Evolutionary conservation across 2,329 filamentous ascomycete genomes (phyloP).

Genomic region (Geoglossum cookeanum): DNA sequence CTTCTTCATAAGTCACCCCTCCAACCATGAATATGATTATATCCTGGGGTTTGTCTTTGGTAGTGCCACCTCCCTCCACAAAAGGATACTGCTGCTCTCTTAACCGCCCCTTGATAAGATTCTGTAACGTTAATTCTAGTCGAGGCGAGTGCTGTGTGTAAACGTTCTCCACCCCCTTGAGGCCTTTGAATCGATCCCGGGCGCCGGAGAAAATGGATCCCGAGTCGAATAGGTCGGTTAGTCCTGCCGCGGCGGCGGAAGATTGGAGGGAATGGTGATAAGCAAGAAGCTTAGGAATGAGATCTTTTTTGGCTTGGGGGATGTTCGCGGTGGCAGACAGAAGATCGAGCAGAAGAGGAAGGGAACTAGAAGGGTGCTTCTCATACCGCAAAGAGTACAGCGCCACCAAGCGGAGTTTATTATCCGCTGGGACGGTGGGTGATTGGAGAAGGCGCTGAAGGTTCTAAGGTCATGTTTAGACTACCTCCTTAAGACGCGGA

Average conservation of each 20-base stretch:
- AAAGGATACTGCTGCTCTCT: constrained; percentile 84
- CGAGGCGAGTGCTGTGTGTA: constrained; percentile 94
- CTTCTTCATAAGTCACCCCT: constrained; percentile 88
- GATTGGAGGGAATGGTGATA: constrained; percentile 80
- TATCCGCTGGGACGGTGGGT: constrained; percentile 54
- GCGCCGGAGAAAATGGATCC: constrained; percentile 81
- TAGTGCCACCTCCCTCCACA: constrained; percentile 69
- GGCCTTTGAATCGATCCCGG: constrained; percentile 71
- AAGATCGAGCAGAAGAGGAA: constrained; percentile 72
- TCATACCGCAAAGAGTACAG: constrained; percentile 91
- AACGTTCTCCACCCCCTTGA: constrained; percentile 96
- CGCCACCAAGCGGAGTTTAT: constrained; percentile 76
- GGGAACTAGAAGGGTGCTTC: constrained; percentile 64
- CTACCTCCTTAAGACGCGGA: background rate
- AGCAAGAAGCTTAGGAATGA: constrained; percentile 62
- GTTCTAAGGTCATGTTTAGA: constrained; percentile 30
- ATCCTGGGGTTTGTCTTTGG: constrained; percentile 89
- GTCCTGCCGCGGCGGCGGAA: constrained; percentile 53
- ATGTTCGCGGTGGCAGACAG: constrained; percentile 71
- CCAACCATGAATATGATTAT: constrained; percentile 90
- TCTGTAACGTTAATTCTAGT: constrained; percentile 72
- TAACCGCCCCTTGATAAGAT: constrained; percentile 77
- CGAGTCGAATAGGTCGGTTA: constrained; percentile 82
- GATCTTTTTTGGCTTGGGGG: constrained; percentile 51
- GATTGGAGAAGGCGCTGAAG: constrained; percentile 75